Percentiles rank a stretch among this genome's conserved stretches.
Evolutionary conservation across 768 basidiomycete genomes (phyloP).

Genomic region (Leccinum subgranulosum): DNA sequence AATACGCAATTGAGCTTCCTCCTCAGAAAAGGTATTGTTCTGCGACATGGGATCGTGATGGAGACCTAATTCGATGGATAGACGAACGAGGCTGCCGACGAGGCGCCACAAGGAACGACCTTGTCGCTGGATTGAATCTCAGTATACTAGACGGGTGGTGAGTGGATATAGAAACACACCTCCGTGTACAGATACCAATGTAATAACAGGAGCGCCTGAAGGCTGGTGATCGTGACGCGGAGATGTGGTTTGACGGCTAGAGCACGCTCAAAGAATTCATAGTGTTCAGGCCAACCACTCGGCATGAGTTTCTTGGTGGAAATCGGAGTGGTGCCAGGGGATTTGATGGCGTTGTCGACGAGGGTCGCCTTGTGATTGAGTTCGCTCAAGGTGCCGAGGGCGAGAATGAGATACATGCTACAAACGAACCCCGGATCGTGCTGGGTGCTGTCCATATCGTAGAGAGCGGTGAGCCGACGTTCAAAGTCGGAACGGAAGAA

Average conservation of each 20-base stretch:
- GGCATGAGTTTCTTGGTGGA: slow-evolving; percentile 59
- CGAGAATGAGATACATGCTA: slow-evolving; percentile 72
- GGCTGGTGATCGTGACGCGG: slow-evolving; percentile 74
- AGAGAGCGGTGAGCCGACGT: slow-evolving; percentile 59
- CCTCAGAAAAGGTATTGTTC: slow-evolving; percentile 58
- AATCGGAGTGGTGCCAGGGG: slow-evolving; percentile 31
- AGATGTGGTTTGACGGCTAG: slow-evolving; percentile 77
- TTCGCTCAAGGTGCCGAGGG: slow-evolving; percentile 79
- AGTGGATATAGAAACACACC: slow-evolving; percentile 39
- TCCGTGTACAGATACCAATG: slow-evolving; percentile 92
- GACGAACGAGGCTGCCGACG: slow-evolving; percentile 78
- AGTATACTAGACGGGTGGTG: neutral
- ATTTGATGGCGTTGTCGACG: slow-evolving; percentile 43
- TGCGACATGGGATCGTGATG: slow-evolving; percentile 82
- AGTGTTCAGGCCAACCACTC: slow-evolving; percentile 69
- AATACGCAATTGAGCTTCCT: slow-evolving; percentile 75
- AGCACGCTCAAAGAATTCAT: slow-evolving; percentile 82
- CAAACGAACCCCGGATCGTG: slow-evolving; percentile 79
- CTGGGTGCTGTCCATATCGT: slow-evolving; percentile 49
- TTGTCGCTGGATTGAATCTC: slow-evolving; percentile 57
- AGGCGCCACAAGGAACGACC: slow-evolving; percentile 88
- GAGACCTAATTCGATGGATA: slow-evolving; percentile 79
- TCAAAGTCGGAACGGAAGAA: slow-evolving; percentile 69
- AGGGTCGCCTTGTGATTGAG: slow-evolving; percentile 67
- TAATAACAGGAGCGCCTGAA: slow-evolving; percentile 79